phyloP scores from a whole-genome alignment of 768 basidiomycete genomes.

The Psilocybe sp. region DNA sequence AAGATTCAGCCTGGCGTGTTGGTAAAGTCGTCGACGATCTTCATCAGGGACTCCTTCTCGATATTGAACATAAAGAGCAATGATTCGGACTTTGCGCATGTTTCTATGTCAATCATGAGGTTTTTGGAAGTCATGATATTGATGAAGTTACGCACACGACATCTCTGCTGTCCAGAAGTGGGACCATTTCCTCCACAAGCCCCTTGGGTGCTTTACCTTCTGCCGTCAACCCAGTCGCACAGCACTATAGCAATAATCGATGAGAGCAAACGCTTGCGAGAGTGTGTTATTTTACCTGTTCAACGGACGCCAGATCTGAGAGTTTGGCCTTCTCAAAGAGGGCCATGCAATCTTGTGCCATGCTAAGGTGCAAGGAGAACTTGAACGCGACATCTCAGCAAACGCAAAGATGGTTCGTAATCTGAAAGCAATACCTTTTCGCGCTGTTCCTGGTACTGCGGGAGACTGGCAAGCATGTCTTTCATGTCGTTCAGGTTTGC shows the following conservation, averaged over 20 bases:
- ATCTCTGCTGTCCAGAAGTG: slow-evolving; percentile 82
- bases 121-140: background rate
- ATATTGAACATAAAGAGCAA: slow-evolving; percentile 91
- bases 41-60: slow-evolving; percentile 99
- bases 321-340: slow-evolving; percentile 89
- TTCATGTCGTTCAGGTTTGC: slow-evolving; percentile 97
- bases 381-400: slow-evolving; percentile 26
- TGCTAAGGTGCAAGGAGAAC: slow-evolving; percentile 95
- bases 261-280: slow-evolving; percentile 13
- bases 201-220: slow-evolving; percentile 95
- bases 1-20: slow-evolving; percentile 85
- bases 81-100: slow-evolving; percentile 91
- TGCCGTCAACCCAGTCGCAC: slow-evolving; percentile 86
- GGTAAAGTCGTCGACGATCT: slow-evolving; percentile 89
- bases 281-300: slow-evolving; percentile 57
- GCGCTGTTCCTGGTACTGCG: slow-evolving; percentile 92
- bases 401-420: background rate
- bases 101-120: slow-evolving; percentile 46
- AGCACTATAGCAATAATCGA: slow-evolving; percentile 54
- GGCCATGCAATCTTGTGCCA: slow-evolving; percentile 97
- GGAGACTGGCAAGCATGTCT: slow-evolving; percentile 94
- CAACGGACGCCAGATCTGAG: slow-evolving; percentile 79
- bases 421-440: slow-evolving; percentile 65
- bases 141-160: slow-evolving; percentile 56
- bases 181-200: slow-evolving; percentile 98